phyloP scores from a whole-genome alignment of 345 rosid genomes.

The Arabidopsis thaliana region TAIR10.1 NC_003075.7:17402501-17403000 shows the following conservation, averaged over 20 bases:
- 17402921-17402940: slow-evolving; percentile 58
- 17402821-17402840: slow-evolving; percentile 27
- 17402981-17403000: slow-evolving; percentile 49
- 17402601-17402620: slow-evolving; percentile 43
- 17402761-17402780: slow-evolving; percentile 44
- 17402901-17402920: slow-evolving; percentile 61
- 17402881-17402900: background rate
- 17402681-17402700: background rate
- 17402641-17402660: background rate
- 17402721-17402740: slow-evolving; percentile 39
- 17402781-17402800: slow-evolving; percentile 45
- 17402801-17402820: slow-evolving; percentile 38
- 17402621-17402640: slow-evolving; percentile 44
- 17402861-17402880: background rate
- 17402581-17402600: slow-evolving; percentile 79
- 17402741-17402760: slow-evolving; percentile 27
- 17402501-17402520: background rate
- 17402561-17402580: slow-evolving; percentile 80
- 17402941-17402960: slow-evolving; percentile 67
- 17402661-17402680: background rate
- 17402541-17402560: slow-evolving; percentile 50
- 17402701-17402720: background rate
- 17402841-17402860: too few species aligned
- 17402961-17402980: slow-evolving; percentile 47
- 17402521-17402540: slow-evolving; percentile 46